Base-by-base conservation (phyloP, 768 basidiomycete genomes). In the Boletus speciosus region DNA sequence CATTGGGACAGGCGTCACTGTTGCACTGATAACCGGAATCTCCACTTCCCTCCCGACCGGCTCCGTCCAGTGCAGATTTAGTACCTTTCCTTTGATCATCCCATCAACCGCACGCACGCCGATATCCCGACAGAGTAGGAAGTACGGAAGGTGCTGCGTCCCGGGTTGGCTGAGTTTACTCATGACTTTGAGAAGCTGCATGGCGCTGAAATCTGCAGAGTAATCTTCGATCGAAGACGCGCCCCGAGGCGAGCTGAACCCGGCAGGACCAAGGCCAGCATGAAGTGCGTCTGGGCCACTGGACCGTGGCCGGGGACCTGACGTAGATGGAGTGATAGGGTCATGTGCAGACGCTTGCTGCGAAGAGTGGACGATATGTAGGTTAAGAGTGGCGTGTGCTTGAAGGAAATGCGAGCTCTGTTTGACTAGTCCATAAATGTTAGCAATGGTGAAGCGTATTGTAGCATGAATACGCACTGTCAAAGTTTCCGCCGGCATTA, bases 321-420 rank as follows among this genome's bases (percentile, higher is more conserved):
- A 66, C 15, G 67, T 71, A 42, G 67, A 68, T 25, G 59, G 69
- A 56, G 58, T 70, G 21, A 54, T 71, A 50, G 63, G 67, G 31
- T 70, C 66, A 60, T 69, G 70, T 47, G 70, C 62, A 54, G 72
- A 68, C 0, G 78, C 66, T 1, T 82, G 71, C 64, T 90, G 87
- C 2, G 86, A 85, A 2, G 89, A 86, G 61, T 93, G 90, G 49
- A 93, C 88, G 67, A 93, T 87, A 66, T 93, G 91, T 14, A 93
- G 80, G 60, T 93, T 93, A 51, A 93, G 79, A 1, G 90, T 74
- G 1, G 89, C 78, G 54, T 93, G 88, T 0, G 91, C 91, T 72
- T 93, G 91, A 23, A 93, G 79, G 73, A 90, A 93, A 63, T 89
- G 87, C 0, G 89, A 88, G 54, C 85, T 84, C 61, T 88, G 85